Base-by-base conservation (phyloP, 495 filamentous ascomycete species). In the Lepraria neglecta region DNA sequence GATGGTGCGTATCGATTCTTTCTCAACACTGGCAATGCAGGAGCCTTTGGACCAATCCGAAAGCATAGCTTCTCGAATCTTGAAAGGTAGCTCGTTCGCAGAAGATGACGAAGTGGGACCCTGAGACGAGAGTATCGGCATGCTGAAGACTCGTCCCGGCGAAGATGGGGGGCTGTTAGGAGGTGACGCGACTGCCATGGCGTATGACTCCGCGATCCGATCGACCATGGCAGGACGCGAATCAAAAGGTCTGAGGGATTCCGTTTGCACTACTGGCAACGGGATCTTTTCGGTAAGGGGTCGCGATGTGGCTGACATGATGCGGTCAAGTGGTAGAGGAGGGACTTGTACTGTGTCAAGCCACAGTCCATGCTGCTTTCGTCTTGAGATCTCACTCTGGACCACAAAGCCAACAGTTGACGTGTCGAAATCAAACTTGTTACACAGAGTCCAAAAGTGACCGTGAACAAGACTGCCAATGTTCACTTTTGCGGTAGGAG, bases 381-480 rank as follows among this genome's bases (percentile, higher is more conserved):
- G 80, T 53, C 85, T 82, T 38, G 82, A 77, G 57, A 96, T 87
- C 70, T 96, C 92, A 50, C 78, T 83, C 58, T 85, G 80, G 33
- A 97, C 84, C 12, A 81, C 83, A 47, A 78, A 76, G 11, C 89
- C 90, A 38, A 87, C 75, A 15, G 74, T 72, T 0, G 85, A 82
- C 11, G 78, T 77, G 45, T 91, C 85, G 63, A 92, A 86, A 12
- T 89, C 84, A 64, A 95, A 94, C 59, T 81, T 83, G 63, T 92
- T 86, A 21, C 80, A 85, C 61, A 96, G 65, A 19, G 82, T 78
- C 84, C 88, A 90, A 50, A 96, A 81, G 73, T 96, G 96, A 6
- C 91, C 91, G 69, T 92, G 88, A 27, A 91, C 87, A 55, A 97
- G 75, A 68, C 86, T 90, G 42, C 89, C 92, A 24, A 94, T 76